Evolutionary conservation across 257 asterid genomes (phyloP).

Genomic region (Fraxinus pennsylvanica): DNA sequence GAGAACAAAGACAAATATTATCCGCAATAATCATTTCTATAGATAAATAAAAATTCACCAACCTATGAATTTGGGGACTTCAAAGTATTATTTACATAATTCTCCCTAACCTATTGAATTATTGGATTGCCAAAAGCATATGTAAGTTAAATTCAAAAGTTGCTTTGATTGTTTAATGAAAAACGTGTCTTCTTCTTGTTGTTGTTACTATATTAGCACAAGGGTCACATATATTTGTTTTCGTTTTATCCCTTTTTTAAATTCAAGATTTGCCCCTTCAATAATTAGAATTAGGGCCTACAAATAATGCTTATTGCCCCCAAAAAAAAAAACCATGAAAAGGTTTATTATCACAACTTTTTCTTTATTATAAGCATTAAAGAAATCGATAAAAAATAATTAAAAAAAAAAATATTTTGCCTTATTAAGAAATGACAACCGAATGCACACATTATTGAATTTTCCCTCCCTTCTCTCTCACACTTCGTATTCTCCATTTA

Average conservation of each 20-base stretch:
- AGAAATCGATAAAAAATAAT: neutral
- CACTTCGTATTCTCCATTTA: neutral
- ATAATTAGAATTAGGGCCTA: neutral
- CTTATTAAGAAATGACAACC: constrained; percentile 32
- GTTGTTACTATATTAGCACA: too few species aligned
- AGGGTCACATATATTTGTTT: neutral
- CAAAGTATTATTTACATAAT: neutral
- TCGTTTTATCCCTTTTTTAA: neutral
- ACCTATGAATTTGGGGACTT: too few species aligned
- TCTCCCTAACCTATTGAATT: neutral
- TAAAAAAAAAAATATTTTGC: neutral
- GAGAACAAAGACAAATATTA: too few species aligned
- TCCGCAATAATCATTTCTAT: too few species aligned
- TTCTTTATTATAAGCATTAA: neutral
- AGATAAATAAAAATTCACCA: too few species aligned
- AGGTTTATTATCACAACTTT: neutral
- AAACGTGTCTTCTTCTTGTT: too few species aligned
- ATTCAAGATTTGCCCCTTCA: neutral
- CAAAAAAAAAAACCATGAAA: neutral
- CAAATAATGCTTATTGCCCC: neutral
- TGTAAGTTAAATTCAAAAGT: too few species aligned
- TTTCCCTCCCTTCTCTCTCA: neutral
- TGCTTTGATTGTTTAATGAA: too few species aligned
- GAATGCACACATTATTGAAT: neutral
- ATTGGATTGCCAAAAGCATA: neutral